Conservation (phyloP, 139 green algal species). For the Volvox africanus region DNA sequence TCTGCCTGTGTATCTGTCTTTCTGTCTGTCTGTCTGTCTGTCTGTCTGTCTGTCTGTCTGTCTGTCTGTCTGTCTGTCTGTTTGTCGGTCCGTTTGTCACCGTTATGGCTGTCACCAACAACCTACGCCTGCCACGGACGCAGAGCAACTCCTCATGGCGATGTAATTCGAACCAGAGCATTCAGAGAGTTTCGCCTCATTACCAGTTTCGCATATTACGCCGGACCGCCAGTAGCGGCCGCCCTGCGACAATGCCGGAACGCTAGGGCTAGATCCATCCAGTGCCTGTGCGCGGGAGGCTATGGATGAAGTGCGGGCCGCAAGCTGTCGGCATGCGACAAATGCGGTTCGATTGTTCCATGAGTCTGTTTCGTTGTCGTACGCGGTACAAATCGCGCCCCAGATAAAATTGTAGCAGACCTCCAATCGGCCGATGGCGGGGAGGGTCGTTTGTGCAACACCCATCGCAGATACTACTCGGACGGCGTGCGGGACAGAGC, state of each 20-base stretch:
- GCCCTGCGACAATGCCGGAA: neutral
- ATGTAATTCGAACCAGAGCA: too few relatives aligned
- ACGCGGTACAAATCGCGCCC: constrained; percentile 9
- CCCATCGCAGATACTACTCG: neutral
- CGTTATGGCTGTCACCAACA: too few relatives aligned
- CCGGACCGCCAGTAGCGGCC: neutral
- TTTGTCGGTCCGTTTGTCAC: too few relatives aligned
- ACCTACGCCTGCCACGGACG: too few relatives aligned
- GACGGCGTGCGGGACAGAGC: neutral
- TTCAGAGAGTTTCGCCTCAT: too few relatives aligned
- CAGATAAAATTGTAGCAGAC: neutral
- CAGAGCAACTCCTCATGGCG: too few relatives aligned
- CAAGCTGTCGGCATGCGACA: neutral
- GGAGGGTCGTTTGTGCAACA: too few relatives aligned
- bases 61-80: too few relatives aligned
- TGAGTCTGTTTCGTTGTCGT: neutral
- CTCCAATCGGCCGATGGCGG: constrained; percentile 5
- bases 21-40: too few relatives aligned
- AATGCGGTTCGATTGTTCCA: neutral
- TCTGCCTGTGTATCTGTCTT: too few relatives aligned
- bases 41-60: too few relatives aligned
- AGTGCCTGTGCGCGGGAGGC: neutral
- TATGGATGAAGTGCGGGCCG: too few relatives aligned
- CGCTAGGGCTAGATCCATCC: neutral
- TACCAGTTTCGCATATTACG: neutral